These are phyloP conservation scores for Trichoderma arundinaceum DNA, from an alignment of 2,329 filamentous ascomycete genomes.

Conservation along the genomic window DNA sequence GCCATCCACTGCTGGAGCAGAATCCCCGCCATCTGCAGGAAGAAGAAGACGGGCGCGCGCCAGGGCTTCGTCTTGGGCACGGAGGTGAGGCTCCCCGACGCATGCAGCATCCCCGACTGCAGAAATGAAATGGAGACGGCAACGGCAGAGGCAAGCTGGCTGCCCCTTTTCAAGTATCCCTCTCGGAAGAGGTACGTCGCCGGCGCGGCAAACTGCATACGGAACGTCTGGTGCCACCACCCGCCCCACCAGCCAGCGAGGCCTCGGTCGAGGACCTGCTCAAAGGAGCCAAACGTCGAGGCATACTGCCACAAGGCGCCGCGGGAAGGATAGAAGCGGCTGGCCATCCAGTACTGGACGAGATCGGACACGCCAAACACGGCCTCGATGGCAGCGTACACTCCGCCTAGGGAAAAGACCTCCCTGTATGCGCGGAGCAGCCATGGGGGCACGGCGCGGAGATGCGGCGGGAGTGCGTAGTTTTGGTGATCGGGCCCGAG, in stretches of 20 bases:
- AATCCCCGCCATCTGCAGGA: conserved; percentile 70
- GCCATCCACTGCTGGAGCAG: conserved; percentile 58
- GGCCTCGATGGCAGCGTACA: conserved; percentile 66
- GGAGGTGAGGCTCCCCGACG: conserved; percentile 69
- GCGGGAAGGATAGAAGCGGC: conserved; percentile 58
- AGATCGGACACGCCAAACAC: conserved; percentile 67
- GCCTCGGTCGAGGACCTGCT: conserved; percentile 68
- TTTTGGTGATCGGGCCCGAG: conserved; percentile 53
- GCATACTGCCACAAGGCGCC: conserved; percentile 60
- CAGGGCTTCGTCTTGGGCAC: conserved; percentile 60
- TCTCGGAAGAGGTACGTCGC: conserved; percentile 52
- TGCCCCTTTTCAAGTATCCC: conserved; percentile 48
- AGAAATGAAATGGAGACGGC: conserved; percentile 57
- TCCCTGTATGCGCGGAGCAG: conserved; percentile 63
- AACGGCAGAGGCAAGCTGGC: conserved; percentile 36
- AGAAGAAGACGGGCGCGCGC: conserved; percentile 70
- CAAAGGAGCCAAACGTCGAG: conserved; percentile 60
- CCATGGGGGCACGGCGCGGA: conserved; percentile 49
- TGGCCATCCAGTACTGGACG: conserved; percentile 56
- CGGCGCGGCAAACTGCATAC: conserved; percentile 71
- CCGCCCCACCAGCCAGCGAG: conserved; percentile 81
- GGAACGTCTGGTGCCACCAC: conserved; percentile 93
- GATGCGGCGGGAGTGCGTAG: conserved; percentile 49
- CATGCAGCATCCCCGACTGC: conserved; percentile 73
- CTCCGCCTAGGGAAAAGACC: conserved; percentile 58